Conservation (phyloP, 2,329 filamentous ascomycete genomes). For the Aspergillus jensenii region DNA sequence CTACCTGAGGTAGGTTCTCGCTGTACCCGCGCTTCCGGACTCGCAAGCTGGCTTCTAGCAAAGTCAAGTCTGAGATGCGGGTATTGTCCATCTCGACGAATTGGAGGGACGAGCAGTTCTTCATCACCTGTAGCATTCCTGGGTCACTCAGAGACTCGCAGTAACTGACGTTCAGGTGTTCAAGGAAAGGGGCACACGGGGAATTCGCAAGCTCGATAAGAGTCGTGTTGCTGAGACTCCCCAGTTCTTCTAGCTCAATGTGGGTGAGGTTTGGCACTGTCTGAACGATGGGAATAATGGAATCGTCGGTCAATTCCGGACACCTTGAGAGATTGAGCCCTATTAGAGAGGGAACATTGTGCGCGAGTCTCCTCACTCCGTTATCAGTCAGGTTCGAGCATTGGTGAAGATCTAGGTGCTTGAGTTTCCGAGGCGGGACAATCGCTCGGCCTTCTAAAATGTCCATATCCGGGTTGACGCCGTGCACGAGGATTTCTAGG, state of each 20-base stretch:
- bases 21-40: slow-evolving; percentile 64
- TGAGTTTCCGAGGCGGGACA: slow-evolving; percentile 74
- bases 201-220: slow-evolving; percentile 74
- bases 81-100: slow-evolving; percentile 92
- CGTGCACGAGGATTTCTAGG: slow-evolving; percentile 72
- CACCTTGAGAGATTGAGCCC: slow-evolving; percentile 82
- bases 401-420: slow-evolving; percentile 80
- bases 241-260: slow-evolving; percentile 84
- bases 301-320: slow-evolving; percentile 68
- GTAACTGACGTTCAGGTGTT: slow-evolving; percentile 84
- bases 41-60: slow-evolving; percentile 81
- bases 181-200: slow-evolving; percentile 68
- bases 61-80: slow-evolving; percentile 78
- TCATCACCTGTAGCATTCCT: slow-evolving; percentile 80
- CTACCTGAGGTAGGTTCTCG: slow-evolving; percentile 54
- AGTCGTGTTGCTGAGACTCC: slow-evolving; percentile 71
- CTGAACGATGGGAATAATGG: slow-evolving; percentile 69
- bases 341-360: slow-evolving; percentile 76
- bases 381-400: slow-evolving; percentile 71
- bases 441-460: slow-evolving; percentile 73
- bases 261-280: slow-evolving; percentile 77
- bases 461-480: slow-evolving; percentile 74
- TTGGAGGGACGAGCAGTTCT: slow-evolving; percentile 67
- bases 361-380: slow-evolving; percentile 69
- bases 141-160: slow-evolving; percentile 82